Evolutionary conservation across 306 rosid genomes (phyloP), one percentile per base, ranked within the genome.

Genomic region (Ormosia semicastrata): DNA sequence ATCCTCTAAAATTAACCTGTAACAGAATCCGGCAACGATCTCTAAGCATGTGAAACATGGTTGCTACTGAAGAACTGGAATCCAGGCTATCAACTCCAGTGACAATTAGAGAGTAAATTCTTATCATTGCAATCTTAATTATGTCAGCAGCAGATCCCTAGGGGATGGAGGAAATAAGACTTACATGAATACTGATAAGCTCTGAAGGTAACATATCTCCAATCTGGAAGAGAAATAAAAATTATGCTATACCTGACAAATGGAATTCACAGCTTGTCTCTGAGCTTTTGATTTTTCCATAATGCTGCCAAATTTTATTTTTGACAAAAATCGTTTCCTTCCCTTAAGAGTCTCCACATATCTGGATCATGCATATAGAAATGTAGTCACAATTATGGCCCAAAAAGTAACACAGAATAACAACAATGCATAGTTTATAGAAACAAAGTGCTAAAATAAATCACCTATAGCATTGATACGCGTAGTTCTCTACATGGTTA

Each of bases 101-200:
- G 14, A 52, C 87, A 64, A 89, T 85, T 47, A 76, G 88, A 4
- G 93, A 89, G 82, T 93, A 93, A 64, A 90, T 85, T 73, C 83
- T 89, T 83, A 93, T 81, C 99, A 93, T 90, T 46, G 99, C 99
- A 50, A 92, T 85, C 89, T 93, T 95, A 73, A 93, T 93, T 86
- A 93, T 85, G 90, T 95, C 99, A 54, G 98, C 99, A 71, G 99
- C 97, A 54, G 99, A 95, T 53, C 99, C 99, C 99, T 95, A 59
- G 50, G 77, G 77, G 58, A 41, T 39, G 43, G 15, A 84, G 72
- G 78, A 79, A 80, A 63, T 46, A 82, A 41, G 18, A 75, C 34
- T 32, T 83, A 73, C 49, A 74, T 81, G 34, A 85, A 83, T 37
- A 59, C 47, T 15, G 14, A 64, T 29, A 68, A 50, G 43, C 36